Conservation (phyloP, 2,329 filamentous ascomycete species). For the Monosporascus sp. region DNA sequence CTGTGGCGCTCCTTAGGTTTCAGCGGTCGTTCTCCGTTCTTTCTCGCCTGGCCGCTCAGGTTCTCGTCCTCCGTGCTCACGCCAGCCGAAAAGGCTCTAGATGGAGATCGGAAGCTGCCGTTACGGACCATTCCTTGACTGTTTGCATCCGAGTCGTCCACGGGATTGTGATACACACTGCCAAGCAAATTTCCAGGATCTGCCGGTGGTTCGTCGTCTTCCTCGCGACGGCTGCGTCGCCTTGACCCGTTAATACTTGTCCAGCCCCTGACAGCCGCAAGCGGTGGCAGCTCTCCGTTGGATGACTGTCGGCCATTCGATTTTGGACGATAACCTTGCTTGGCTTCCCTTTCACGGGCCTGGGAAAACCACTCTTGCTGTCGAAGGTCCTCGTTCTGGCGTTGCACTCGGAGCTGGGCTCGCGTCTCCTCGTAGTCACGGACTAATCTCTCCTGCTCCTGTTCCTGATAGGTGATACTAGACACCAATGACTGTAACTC, state of each 20-base stretch:
- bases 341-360: constrained; percentile 11
- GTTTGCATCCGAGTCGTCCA: constrained; percentile 20
- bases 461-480: constrained; percentile 17
- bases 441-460: constrained; percentile 18
- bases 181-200: constrained; percentile 26
- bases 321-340: constrained; percentile 13
- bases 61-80: constrained; percentile 6
- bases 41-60: constrained; percentile 2
- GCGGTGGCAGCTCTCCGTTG: constrained; percentile 10
- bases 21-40: constrained; percentile 13
- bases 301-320: constrained; percentile 7
- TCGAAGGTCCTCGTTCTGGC: constrained; percentile 18
- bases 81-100: constrained; percentile 7
- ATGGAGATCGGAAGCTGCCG: constrained; percentile 8
- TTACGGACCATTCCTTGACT: constrained; percentile 18
- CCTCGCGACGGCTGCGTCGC: constrained; percentile 19
- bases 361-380: constrained; percentile 16
- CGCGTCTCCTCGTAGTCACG: constrained; percentile 16
- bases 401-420: constrained; percentile 8
- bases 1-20: constrained; percentile 26
- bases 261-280: constrained; percentile 19
- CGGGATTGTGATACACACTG: constrained; percentile 27
- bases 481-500: constrained; percentile 14
- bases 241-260: constrained; percentile 26
- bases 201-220: constrained; percentile 22